Evolutionary conservation across 2,329 filamentous ascomycete species (phyloP).

Genomic region (Aaosphaeria pasadenensis): DNA sequence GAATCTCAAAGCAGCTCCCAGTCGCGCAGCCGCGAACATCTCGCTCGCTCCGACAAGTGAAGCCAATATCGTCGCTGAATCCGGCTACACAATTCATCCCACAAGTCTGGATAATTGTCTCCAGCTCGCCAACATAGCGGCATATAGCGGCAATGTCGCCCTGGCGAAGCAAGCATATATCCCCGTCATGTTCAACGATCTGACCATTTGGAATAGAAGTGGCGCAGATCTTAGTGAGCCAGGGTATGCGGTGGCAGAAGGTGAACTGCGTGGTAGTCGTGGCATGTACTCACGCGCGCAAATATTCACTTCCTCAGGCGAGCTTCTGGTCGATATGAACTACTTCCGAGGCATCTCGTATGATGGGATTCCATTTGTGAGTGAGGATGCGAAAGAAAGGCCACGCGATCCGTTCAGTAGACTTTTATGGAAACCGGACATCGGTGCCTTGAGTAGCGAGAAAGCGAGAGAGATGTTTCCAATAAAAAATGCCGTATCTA

Average conservation of each 20-base stretch:
- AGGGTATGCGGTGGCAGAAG: slow-evolving; percentile 8
- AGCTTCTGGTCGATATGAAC: slow-evolving; percentile 6
- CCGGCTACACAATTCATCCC: slow-evolving; percentile 33
- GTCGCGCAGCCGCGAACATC: neutral
- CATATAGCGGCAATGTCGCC: slow-evolving; percentile 1
- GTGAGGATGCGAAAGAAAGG: neutral
- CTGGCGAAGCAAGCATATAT: slow-evolving; percentile 8
- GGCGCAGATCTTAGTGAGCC: neutral
- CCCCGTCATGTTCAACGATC: slow-evolving; percentile 14
- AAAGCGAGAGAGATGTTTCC: slow-evolving; percentile 5
- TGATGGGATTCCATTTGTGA: slow-evolving; percentile 1
- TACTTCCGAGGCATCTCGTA: slow-evolving; percentile 2
- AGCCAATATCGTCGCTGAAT: slow-evolving; percentile 16
- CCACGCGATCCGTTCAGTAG: slow-evolving; percentile 7
- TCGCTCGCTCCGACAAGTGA: slow-evolving; percentile 6
- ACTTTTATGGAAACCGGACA: slow-evolving; percentile 18
- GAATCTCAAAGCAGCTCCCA: slow-evolving; percentile 4
- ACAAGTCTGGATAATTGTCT: slow-evolving; percentile 27
- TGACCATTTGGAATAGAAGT: slow-evolving; percentile 9
- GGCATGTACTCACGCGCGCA: slow-evolving; percentile 4
- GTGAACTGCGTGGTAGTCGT: slow-evolving; percentile 5
- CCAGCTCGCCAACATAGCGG: slow-evolving; percentile 21
- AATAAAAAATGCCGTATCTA: neutral
- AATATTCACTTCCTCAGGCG: slow-evolving; percentile 2
- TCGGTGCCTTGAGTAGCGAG: slow-evolving; percentile 4